A percentile compares a stretch with the other conserved stretches of the same genome.
Conservation (phyloP, 2,329 filamentous ascomycete species). For the Mycogone perniciosa region DNA sequence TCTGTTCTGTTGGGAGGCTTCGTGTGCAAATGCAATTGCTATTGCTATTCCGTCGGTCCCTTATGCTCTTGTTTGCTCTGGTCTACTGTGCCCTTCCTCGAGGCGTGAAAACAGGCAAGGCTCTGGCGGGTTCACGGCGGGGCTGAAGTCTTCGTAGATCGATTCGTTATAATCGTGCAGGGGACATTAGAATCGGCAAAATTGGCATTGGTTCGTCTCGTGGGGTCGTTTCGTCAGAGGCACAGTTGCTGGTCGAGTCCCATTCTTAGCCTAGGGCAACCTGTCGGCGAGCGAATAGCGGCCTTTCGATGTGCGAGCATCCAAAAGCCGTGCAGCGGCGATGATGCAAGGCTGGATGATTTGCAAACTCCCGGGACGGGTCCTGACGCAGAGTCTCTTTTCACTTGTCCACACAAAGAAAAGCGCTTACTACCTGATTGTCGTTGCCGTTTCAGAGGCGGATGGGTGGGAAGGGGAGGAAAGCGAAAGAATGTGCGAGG, state of each 20-base stretch:
- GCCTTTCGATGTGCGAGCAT: constrained; percentile 13
- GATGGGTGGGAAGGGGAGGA: constrained; percentile 25
- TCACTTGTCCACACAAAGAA: constrained; percentile 12
- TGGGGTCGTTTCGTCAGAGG: constrained; percentile 6
- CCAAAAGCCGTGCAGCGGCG: constrained; percentile 4
- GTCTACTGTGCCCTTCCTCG: constrained; percentile 4
- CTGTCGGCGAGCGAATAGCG: constrained; percentile 5
- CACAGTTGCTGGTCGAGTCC: background rate
- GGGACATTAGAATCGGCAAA: constrained; percentile 26
- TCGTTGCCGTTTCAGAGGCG: constrained; percentile 18
- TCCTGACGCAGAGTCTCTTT: background rate
- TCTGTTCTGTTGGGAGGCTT: constrained; percentile 5
- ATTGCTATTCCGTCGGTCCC: background rate
- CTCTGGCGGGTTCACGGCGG: constrained; percentile 9
- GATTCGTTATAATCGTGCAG: constrained; percentile 27
- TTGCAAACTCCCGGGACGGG: background rate
- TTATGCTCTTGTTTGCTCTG: constrained; percentile 8
- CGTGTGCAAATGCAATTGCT: constrained; percentile 4
- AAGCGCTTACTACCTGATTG: constrained; percentile 10
- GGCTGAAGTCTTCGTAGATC: constrained; percentile 16
- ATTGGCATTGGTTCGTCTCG: constrained; percentile 3
- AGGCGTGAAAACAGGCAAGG: constrained; percentile 10
- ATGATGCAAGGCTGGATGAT: constrained; percentile 4
- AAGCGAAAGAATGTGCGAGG: constrained; percentile 26
- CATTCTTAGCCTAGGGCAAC: background rate